Evolutionary conservation across 345 rosid genomes (phyloP), one percentile per base, ranked within the genome.

Genomic region (Pistacia integerrima): DNA sequence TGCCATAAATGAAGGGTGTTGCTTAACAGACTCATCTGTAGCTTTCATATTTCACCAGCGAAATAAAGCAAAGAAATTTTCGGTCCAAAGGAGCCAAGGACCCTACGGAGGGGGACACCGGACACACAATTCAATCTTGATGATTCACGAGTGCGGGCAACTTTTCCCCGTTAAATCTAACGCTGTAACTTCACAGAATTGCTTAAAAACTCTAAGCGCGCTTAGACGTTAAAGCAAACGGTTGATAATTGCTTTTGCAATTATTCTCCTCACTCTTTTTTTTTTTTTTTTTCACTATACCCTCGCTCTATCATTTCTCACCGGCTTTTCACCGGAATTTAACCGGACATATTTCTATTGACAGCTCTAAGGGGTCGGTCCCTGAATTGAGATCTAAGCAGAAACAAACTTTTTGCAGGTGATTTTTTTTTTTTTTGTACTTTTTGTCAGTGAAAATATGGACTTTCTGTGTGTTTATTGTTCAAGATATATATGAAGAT

Each of bases 21-120:
- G 48, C 82, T 30, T 33, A 28, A 11, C 20, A 13, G 1, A 48
- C 11, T 38, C 77, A 74, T 71, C 35, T 63, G 46, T 25, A 2
- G 20, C 67, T 67, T 69, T 59, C 30, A 14, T 28, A 52, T 60
- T 62, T 60, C 61, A 18, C 11, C 30, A 12, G 69, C 22, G 11
- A 36, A 33, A 16, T 28, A 52, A 61, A 80, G 69, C 73, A 41
- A 25, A 17, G 56, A 68, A 64, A 61, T 5, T 33, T 77, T 82
- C 56, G 36, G 82, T 61, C 62, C 4, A 12, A 20, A 60, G 44
- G 44, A 60, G 6, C 28, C 14, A 35, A 69, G 68, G 79, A 67
- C 87, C 84, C 78, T 30, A 44, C 51, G 13, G 60, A 83, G 80
- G 71, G 80, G 71, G 81, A 72, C 78, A 74, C 25, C 0, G 44